Percentiles rank a stretch among this genome's conserved stretches.
These are phyloP conservation scores for Stemphylium beticola DNA, from an alignment of 2,329 filamentous ascomycete genomes.

Conservation along the genomic window DNA sequence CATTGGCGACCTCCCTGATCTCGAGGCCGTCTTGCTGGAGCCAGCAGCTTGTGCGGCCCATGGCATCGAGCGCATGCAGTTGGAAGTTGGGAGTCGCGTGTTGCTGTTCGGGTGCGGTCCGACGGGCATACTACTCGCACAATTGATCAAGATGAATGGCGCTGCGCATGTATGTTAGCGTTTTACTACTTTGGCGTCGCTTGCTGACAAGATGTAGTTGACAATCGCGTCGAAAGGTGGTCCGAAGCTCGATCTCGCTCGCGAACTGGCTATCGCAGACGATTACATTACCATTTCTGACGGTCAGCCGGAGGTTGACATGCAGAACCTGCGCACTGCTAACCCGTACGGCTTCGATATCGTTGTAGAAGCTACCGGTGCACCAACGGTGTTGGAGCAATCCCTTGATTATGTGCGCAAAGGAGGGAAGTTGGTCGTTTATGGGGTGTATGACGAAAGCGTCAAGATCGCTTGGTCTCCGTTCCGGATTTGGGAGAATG, in stretches of 20 bases:
- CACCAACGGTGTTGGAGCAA: slow-evolving; percentile 71
- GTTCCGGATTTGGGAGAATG: slow-evolving; percentile 70
- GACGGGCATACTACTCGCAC: slow-evolving; percentile 68
- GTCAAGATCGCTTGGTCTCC: slow-evolving; percentile 72
- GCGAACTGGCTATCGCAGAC: slow-evolving; percentile 55
- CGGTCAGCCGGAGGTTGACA: slow-evolving; percentile 48
- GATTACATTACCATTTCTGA: slow-evolving; percentile 55
- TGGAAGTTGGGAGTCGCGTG: slow-evolving; percentile 68
- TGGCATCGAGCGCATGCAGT: slow-evolving; percentile 71
- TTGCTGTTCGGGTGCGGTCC: slow-evolving; percentile 72
- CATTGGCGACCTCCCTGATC: slow-evolving; percentile 68
- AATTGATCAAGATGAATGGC: slow-evolving; percentile 69
- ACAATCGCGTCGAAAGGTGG: slow-evolving; percentile 72
- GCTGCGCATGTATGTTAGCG: slow-evolving; percentile 61
- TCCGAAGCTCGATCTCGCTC: slow-evolving; percentile 73
- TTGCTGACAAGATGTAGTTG: slow-evolving; percentile 41
- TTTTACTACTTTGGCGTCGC: no score
- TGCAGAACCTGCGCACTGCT: slow-evolving; percentile 65
- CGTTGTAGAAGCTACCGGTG: slow-evolving; percentile 74
- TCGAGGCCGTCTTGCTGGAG: slow-evolving; percentile 74
- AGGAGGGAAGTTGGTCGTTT: slow-evolving; percentile 74
- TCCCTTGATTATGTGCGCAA: slow-evolving; percentile 74
- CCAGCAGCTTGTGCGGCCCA: slow-evolving; percentile 75
- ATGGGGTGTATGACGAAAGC: slow-evolving; percentile 70
- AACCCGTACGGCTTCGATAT: slow-evolving; percentile 78